Conservation (phyloP, 2,329 filamentous ascomycete species). For the Botryosphaeria dothidea region DNA sequence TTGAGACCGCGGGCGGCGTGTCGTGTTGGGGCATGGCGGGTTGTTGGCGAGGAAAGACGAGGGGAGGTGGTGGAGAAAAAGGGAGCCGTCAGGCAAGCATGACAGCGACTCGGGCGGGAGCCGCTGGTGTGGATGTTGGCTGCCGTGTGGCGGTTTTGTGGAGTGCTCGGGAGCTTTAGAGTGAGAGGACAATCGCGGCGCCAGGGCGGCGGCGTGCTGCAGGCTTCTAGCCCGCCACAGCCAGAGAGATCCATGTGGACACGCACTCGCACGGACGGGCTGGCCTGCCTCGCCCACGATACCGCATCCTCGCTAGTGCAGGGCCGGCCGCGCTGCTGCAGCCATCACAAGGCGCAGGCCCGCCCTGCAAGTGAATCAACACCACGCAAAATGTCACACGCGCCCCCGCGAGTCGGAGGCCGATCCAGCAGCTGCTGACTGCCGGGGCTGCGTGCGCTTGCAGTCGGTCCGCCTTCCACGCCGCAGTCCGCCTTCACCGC, state of each 20-base stretch:
- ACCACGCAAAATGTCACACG: conserved; percentile 17
- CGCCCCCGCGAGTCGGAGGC: conserved; percentile 5
- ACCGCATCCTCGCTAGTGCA: conserved; percentile 1
- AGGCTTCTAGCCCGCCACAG: conserved; percentile 8
- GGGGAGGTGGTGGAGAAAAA: conserved; percentile 17
- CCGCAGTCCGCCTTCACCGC: conserved; percentile 9
- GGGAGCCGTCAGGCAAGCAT: conserved; percentile 18
- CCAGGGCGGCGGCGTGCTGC: conserved; percentile 5
- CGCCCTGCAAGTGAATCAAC: conserved; percentile 12
- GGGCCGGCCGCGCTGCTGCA: not conserved
- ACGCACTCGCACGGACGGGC: not conserved
- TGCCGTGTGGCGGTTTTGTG: conserved; percentile 13
- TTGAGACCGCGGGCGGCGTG: conserved; percentile 14
- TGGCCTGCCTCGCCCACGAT: not conserved
- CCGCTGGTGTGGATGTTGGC: conserved; percentile 11
- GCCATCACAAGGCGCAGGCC: conserved; percentile 2
- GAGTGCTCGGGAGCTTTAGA: conserved; percentile 16
- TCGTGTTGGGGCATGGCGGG: conserved; percentile 22
- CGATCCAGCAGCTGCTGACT: conserved; percentile 5
- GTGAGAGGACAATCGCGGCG: conserved; percentile 16
- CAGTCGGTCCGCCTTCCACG: conserved; percentile 17
- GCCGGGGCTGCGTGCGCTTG: conserved; percentile 6
- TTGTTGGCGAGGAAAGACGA: conserved; percentile 12
- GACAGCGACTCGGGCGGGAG: conserved; percentile 16
- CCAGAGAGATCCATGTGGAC: not conserved